Evolutionary conservation across 768 basidiomycete genomes (phyloP), one percentile per base, ranked within the genome.

Genomic region (Tricholoma hemisulphureum): DNA sequence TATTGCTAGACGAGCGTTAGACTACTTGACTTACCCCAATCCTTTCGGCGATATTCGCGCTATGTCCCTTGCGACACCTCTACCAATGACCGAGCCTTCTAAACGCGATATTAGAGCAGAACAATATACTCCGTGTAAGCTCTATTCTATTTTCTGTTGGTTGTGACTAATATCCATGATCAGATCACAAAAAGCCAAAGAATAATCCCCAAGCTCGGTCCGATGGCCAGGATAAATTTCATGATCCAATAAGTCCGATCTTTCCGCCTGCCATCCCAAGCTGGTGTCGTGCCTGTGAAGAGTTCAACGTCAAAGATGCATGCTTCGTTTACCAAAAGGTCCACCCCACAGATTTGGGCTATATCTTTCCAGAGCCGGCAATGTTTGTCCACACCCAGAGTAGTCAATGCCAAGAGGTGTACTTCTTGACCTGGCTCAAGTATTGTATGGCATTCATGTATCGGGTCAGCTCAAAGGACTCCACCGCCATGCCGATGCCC

Each of bases 281-380:
- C 16, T 53, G 52, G 52, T 2, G n/a, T 5, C 26, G 7, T 16
- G 24, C 52, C 18, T 16, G n/a, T 4, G 20, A 53, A 20, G 23
- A 53, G 3, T 35, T 53, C 18, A 13, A 53, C 14, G 3, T 53
- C 23, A 13, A 6, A 26, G 5, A 5, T 21, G 37, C 52, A 4
- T 7, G 5, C 0, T 53, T 53, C 8, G 4, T 18, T 10, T 53
- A 39, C n/a, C 10, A 35, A 4, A 21, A 16, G 1, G 35, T 39
- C 23, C 10, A 26, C 11, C 35, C 35, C 9, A 41, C 20, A 24
- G 54, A 61, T 8, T 37, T 49, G 9, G 52, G 52, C 3, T 58
- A 61, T 34, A 48, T 54, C 2, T 61, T 61, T 37, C 45, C 54
- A 8, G 57, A 61, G 20, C 57, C 54, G 2, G 60, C 54, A 1